phyloP scores from a whole-genome alignment of 805 yeast genomes.

The Schizosaccharomyces japonicus region DNA sequence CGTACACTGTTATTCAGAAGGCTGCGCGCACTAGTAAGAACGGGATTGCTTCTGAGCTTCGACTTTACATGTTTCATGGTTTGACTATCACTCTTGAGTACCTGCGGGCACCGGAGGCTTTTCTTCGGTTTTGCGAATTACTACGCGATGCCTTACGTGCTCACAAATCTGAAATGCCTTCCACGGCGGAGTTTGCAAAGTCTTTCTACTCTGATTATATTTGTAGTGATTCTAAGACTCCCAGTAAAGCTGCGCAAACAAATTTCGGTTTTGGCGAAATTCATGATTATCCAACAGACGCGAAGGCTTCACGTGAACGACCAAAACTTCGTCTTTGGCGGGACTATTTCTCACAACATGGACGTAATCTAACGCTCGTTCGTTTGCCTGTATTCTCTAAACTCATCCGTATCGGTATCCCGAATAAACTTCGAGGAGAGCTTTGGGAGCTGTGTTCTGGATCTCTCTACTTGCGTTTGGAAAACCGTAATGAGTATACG shows the following conservation, averaged over 20 bases:
- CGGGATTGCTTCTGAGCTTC: too few species aligned
- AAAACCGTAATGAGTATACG: slow-evolving; percentile 35
- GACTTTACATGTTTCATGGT: too few species aligned
- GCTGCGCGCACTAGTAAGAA: too few species aligned
- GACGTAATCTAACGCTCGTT: slow-evolving; percentile 56
- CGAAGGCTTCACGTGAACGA: slow-evolving; percentile 51
- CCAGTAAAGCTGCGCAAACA: neutral
- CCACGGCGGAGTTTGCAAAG: neutral
- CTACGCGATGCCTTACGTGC: neutral
- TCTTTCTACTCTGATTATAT: neutral
- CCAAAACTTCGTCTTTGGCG: slow-evolving; percentile 82
- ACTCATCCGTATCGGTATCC: slow-evolving; percentile 71
- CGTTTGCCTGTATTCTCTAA: slow-evolving; percentile 58
- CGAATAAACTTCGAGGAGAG: slow-evolving; percentile 86
- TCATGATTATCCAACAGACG: slow-evolving; percentile 77
- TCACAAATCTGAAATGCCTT: neutral
- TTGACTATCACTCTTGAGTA: too few species aligned
- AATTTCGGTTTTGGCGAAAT: slow-evolving; percentile 49
- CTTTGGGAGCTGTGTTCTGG: slow-evolving; percentile 88
- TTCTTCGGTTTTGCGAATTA: neutral
- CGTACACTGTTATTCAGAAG: neutral
- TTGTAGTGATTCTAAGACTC: neutral
- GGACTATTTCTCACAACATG: slow-evolving; percentile 63
- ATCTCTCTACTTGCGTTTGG: slow-evolving; percentile 48
- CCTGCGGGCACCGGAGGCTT: too few species aligned